Conservation (phyloP, 2,329 filamentous ascomycete species). For the Calonectria henricotiae region DNA sequence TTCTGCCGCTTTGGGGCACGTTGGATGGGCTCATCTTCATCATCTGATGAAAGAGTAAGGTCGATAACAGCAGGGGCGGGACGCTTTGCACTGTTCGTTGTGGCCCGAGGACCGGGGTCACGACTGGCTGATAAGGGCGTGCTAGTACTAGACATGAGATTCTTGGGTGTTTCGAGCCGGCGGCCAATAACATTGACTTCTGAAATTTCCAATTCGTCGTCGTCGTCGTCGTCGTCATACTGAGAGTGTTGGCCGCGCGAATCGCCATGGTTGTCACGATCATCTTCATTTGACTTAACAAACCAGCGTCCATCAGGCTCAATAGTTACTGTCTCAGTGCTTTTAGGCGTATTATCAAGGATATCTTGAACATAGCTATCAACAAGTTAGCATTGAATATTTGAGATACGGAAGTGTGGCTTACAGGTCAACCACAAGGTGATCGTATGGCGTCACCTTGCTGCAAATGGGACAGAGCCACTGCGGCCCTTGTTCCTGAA, state of each 20-base stretch:
- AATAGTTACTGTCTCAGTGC: constrained; percentile 88
- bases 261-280: constrained; percentile 45
- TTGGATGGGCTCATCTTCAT: constrained; percentile 66
- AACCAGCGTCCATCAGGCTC: constrained; percentile 89
- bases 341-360: constrained; percentile 79
- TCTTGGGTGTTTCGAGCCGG: constrained; percentile 59
- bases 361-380: constrained; percentile 89
- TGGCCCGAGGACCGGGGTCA: constrained; percentile 58
- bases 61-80: constrained; percentile 72
- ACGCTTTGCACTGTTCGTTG: constrained; percentile 65
- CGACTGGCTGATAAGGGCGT: constrained; percentile 60
- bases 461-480: constrained; percentile 98
- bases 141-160: constrained; percentile 56
- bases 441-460: constrained; percentile 85
- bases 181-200: constrained; percentile 60
- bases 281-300: constrained; percentile 58
- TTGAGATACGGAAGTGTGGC: constrained; percentile 51
- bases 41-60: constrained; percentile 71
- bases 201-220: constrained; percentile 69
- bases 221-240: constrained; percentile 60
- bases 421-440: constrained; percentile 89
- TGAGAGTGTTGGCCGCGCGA: constrained; percentile 38
- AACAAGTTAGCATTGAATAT: background rate
- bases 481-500: constrained; percentile 96
- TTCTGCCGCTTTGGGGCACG: constrained; percentile 67